These are phyloP conservation scores for Coemansia sp. DNA, from an alignment of 192 early-diverging fungal species.

Conservation along the genomic window DNA sequence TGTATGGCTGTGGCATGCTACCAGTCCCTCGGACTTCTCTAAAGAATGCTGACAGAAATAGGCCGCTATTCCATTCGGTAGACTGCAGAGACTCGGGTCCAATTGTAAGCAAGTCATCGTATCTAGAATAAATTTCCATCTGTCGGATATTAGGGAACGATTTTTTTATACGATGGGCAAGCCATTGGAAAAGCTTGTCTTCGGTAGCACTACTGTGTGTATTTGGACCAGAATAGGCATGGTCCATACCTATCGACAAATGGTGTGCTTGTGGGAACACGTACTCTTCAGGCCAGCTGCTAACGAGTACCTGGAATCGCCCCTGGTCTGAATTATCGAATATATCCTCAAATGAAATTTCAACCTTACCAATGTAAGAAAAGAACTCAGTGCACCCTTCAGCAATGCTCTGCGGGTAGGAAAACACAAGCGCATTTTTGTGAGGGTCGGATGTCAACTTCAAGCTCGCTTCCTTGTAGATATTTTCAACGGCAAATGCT, in stretches of 20 bases:
- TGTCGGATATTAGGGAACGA: neutral
- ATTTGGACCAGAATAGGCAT: neutral
- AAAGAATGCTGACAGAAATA: neutral
- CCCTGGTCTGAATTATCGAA: neutral
- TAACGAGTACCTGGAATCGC: neutral
- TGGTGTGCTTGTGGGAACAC: neutral
- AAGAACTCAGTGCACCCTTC: neutral
- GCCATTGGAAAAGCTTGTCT: neutral
- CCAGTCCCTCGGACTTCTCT: neutral
- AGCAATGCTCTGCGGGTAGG: neutral
- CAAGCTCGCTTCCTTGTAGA: constrained; percentile 4
- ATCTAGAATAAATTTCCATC: neutral
- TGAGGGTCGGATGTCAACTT: neutral
- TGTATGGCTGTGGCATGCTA: neutral
- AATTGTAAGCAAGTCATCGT: neutral
- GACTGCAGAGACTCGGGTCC: neutral
- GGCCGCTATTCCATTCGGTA: neutral
- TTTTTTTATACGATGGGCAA: neutral
- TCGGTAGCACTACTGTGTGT: neutral
- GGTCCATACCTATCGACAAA: neutral
- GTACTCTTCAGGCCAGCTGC: neutral
- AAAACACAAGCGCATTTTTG: neutral
- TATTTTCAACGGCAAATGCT: too few relatives aligned
- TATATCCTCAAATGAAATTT: neutral
- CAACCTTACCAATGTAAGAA: neutral